Evolutionary conservation across 148 eudicot species (phyloP), one percentile per base, ranked within the genome.

Genomic region (Chenopodium berlandieri): DNA sequence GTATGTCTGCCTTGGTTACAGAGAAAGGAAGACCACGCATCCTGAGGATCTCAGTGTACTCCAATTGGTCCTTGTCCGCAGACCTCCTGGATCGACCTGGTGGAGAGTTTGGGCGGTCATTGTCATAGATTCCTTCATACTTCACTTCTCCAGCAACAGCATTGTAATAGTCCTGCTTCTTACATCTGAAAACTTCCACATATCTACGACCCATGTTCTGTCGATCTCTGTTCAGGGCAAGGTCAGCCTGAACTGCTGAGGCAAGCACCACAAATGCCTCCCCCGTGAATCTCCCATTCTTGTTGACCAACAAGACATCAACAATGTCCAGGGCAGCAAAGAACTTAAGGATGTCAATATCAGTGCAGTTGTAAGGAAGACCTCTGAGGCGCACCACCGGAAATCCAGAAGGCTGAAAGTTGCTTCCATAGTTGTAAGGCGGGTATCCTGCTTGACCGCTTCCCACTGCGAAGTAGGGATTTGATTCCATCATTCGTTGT

Each of bases 401-500:
- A 78, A 94, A 94, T 7, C 86, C 75, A 23, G 89, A 71, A 23
- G 87, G 87, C 73, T 88, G 91, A 78, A 82, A 87, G 80, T 90
- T 82, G 80, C 90, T 77, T 52, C 88, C 87, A 62, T 84, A 89
- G 77, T 83, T 84, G 40, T 88, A 89, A 9, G 87, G 79, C 58
- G 85, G 90, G 78, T 76, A 90, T 66, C 89, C 87, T 69, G 89
- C 82, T 25, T 91, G 80, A 78, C 91, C 68, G 90, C 91, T 87
- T 89, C 90, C 87, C 90, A 90, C 94, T 94, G 97, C 93, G 92
- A 92, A 92, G 98, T 92, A 92, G 90, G 93, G 92, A 91, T 90
- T 91, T 86, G 98, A 88, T 86, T 94, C 98, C 93, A 90, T 94
- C 97, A 94, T 88, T 91, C 98, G 90, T 91, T 90, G 93, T 90